Base-by-base conservation (phyloP, 352 stramenopile genomes). In the Thraustochytrium sp. region DNA sequence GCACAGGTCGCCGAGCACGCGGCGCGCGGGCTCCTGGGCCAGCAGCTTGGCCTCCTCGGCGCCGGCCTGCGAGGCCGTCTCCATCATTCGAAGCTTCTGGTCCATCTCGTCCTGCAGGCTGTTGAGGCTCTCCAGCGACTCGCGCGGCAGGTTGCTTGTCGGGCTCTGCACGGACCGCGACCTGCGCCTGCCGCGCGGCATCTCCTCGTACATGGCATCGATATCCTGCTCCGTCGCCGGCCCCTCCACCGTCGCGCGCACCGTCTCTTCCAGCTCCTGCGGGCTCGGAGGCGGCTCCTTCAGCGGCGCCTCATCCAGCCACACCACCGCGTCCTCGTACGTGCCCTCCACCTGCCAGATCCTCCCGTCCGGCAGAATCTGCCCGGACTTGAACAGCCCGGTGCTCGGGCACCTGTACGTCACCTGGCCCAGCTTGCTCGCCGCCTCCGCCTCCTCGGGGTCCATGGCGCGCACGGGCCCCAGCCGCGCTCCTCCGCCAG, bases 301-400 rank as follows among this genome's bases (percentile, higher is more conserved):
- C 23, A 80, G 40, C n/a, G 68, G 68, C 26, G 68, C 68, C 53
- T 61, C 68, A 3, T 80, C 68, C n/a, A 80, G 68, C 68, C 68
- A 80, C 31, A 36, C 46, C 5, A 80, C 34, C 23, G 68, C 31
- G 68, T 51, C 31, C 48, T 64, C 68, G 34, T 44, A 80, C 9
- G 42, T 61, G 44, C n/a, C 46, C 16, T 72, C 46, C n/a, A 46
- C 51, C 21, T 72, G 44, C 68, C 68, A 80, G 2, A 80, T 72
- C n/a, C 53, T 11, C 44, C 68, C 68, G 29, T 80, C 44, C 51
- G n/a, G 13, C 42, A 80, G 26, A 13, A 80, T 51, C 68, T 21
- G 3, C 5, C 68, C 68, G 68, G 31, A 11, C 68, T 80, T 80
- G 18, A 40, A 11, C 36, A 55, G 48, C 34, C 68, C 68, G 18